These are phyloP conservation scores for Arthrobotrys sinensis DNA, from an alignment of 2,329 filamentous ascomycete species.

Conservation along the genomic window DNA sequence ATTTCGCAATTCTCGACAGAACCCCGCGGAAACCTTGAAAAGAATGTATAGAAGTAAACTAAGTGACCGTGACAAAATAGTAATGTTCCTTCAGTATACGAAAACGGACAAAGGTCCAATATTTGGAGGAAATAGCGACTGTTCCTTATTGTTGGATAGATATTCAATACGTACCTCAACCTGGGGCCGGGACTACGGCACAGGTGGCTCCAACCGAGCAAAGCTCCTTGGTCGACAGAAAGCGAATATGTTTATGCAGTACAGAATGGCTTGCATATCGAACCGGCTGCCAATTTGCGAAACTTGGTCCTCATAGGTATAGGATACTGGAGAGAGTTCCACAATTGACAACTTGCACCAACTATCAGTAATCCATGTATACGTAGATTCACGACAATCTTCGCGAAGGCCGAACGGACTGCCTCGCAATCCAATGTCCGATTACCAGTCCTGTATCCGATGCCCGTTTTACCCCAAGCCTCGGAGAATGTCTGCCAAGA, in stretches of 20 bases:
- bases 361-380: neutral
- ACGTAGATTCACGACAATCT: neutral
- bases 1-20: too few relatives aligned
- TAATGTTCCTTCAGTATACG: too few relatives aligned
- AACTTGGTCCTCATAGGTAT: neutral
- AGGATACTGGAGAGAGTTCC: neutral
- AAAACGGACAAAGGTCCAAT: too few relatives aligned
- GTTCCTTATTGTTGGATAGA: too few relatives aligned
- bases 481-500: conserved; percentile 5
- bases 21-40: too few relatives aligned
- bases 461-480: neutral
- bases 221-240: neutral
- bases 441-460: neutral
- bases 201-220: neutral
- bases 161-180: too few relatives aligned
- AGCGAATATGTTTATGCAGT: neutral
- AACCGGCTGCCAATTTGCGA: conserved; percentile 5
- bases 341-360: neutral
- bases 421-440: neutral
- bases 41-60: too few relatives aligned
- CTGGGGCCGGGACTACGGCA: neutral
- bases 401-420: conserved; percentile 10
- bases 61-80: too few relatives aligned
- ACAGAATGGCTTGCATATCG: conserved; percentile 4
- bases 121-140: too few relatives aligned